Percentiles rank a stretch among this genome's conserved stretches.
phyloP scores from a whole-genome alignment of 768 basidiomycete genomes.

The Russula compacta region DNA sequence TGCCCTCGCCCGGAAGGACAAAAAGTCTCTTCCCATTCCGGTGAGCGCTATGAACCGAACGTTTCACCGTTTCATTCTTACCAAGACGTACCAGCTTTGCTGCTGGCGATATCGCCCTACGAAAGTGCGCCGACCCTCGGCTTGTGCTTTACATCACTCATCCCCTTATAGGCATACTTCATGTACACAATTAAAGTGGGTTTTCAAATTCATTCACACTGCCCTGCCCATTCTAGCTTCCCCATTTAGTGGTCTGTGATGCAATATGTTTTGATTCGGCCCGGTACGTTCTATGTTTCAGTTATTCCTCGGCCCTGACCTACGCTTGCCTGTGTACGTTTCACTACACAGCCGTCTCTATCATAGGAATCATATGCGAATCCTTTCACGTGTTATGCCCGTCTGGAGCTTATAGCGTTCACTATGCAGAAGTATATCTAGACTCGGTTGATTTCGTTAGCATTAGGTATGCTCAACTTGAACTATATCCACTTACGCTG shows the following conservation, averaged over 20 bases:
- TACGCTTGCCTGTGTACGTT: not conserved
- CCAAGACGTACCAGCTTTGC: constrained; percentile 46
- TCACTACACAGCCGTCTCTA: constrained; percentile 40
- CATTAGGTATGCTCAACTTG: constrained; percentile 49
- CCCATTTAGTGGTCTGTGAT: constrained; percentile 66
- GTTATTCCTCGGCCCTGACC: not conserved
- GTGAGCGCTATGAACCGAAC: constrained; percentile 31
- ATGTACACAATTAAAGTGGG: constrained; percentile 78
- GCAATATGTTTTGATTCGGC: constrained; percentile 77
- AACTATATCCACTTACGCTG: not conserved
- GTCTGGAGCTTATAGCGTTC: constrained; percentile 45
- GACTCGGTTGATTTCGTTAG: constrained; percentile 69
- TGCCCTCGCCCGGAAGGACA: constrained; percentile 74
- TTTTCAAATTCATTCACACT: not conserved
- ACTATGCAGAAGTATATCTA: constrained; percentile 63
- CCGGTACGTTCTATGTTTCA: constrained; percentile 27
- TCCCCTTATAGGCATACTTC: constrained; percentile 57
- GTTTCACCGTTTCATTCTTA: not conserved
- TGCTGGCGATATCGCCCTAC: constrained; percentile 77
- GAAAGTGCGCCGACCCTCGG: constrained; percentile 36
- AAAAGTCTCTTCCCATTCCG: constrained; percentile 60
- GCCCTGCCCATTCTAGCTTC: constrained; percentile 1
- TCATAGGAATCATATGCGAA: constrained; percentile 74
- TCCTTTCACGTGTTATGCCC: constrained; percentile 60
- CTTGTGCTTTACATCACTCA: not conserved